These are phyloP conservation scores for Arabis alpina DNA, from an alignment of 345 rosid genomes.

Conservation along the genomic window DNA sequence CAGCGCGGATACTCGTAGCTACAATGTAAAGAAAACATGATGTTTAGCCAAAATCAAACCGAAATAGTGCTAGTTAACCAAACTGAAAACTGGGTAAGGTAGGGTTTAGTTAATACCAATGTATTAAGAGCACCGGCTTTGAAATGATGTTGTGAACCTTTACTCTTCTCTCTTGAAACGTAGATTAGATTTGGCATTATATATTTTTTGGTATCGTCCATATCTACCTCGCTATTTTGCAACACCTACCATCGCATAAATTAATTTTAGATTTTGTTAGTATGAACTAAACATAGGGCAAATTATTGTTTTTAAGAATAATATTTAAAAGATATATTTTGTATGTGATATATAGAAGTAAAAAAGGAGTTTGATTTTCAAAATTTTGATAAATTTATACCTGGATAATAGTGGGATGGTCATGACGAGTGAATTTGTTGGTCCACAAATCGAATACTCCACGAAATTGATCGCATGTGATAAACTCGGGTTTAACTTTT, in stretches of 20 bases:
- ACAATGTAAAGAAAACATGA: not conserved
- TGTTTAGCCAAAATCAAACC: too few relatives aligned
- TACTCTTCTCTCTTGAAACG: constrained; percentile 67
- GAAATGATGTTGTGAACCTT: constrained; percentile 56
- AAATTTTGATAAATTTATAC: constrained; percentile 31
- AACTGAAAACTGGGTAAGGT: not conserved
- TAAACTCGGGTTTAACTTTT: constrained; percentile 40
- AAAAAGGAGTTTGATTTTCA: not conserved
- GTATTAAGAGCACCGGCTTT: constrained; percentile 90
- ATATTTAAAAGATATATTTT: too few relatives aligned
- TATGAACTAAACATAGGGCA: too few relatives aligned
- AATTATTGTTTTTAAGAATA: too few relatives aligned
- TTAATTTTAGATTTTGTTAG: not conserved
- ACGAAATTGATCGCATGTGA: constrained; percentile 31
- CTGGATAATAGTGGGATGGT: constrained; percentile 74
- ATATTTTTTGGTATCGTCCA: constrained; percentile 42
- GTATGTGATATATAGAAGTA: not conserved
- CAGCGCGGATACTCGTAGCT: constrained; percentile 73
- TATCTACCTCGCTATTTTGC: constrained; percentile 49
- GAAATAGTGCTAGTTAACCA: too few relatives aligned
- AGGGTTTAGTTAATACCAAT: constrained; percentile 46
- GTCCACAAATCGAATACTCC: constrained; percentile 53
- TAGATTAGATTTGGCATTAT: constrained; percentile 68
- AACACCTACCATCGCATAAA: constrained; percentile 48
- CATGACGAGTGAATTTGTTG: constrained; percentile 48